Percentiles rank a stretch among this genome's conserved stretches.
These are phyloP conservation scores for Pseudopediastrum boryanum DNA, from an alignment of 139 green algal genomes.

Conservation along the genomic window DNA sequence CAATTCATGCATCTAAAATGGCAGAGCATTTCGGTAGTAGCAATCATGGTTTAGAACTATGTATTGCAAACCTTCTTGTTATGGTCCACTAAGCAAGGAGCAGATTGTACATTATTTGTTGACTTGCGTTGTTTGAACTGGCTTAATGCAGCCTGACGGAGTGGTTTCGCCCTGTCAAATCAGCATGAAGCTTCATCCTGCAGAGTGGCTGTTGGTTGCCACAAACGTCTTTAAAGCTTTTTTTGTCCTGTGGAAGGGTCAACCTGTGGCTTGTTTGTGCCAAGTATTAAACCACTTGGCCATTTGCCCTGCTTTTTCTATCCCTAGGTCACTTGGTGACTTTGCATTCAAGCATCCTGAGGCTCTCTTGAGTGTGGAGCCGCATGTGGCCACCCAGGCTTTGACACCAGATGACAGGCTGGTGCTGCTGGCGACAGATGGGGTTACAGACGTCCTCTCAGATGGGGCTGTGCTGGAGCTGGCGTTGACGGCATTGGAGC, in stretches of 20 bases:
- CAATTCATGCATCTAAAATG: too few relatives aligned
- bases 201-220: background rate
- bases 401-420: constrained; percentile 13
- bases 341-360: constrained; percentile 44
- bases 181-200: background rate
- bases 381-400: background rate
- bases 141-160: too few relatives aligned
- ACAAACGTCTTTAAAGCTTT: background rate
- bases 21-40: too few relatives aligned
- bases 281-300: too few relatives aligned
- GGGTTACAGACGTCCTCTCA: constrained; percentile 34
- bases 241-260: background rate
- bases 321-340: constrained; percentile 37
- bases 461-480: constrained; percentile 27
- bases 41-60: too few relatives aligned
- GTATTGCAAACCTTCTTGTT: too few relatives aligned
- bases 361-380: constrained; percentile 20
- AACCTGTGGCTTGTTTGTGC: background rate
- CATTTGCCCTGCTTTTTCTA: too few relatives aligned
- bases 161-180: background rate
- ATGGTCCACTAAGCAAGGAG: too few relatives aligned
- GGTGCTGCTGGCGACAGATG: constrained; percentile 33
- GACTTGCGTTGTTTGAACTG: too few relatives aligned
- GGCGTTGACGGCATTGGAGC: constrained; percentile 9
- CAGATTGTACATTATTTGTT: too few relatives aligned